Base-by-base conservation (phyloP, 1,284 basidiomycete species). In the Irpex sp. region DNA sequence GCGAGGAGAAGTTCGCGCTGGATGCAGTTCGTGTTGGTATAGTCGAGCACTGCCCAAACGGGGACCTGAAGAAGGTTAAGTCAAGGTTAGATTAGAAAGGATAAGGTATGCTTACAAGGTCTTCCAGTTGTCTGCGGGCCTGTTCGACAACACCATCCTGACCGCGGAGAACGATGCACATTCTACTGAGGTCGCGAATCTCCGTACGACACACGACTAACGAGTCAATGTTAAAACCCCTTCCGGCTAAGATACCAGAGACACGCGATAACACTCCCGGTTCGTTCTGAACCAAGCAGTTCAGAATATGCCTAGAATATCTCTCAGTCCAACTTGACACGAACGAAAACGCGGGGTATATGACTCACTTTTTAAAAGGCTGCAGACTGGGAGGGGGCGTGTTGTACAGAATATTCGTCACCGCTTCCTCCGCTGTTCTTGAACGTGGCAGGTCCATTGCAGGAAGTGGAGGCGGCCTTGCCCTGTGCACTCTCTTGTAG, bases 181-280 rank as follows among this genome's bases (percentile, higher is more conserved):
- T 99, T 58, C 97, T 86, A 78, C 92, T 95, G 51, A 99, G 82
- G 78, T 99, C 97, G 61, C 93, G 88, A 67, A 99, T 95, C 77
- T 99, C 97, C 52, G 97, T 99, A 62, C 93, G 87, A 77, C 97
- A 99, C 21, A 99, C 97, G 67, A 99, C 97, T 63, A 99, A 83
- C 18, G 96, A 98, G 78, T 99, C 97, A 71, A 96, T 98, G 82
- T 99, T 99, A 82, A 99, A 98, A 1, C 97, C 97, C 66, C 97
- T 83, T 48, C 94, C 97, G 21, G 97, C 97, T 35, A 99, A 84
- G 67, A 96, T 98, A 65, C 97, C 97, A 5, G 96, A 96, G 1
- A 99, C 96, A 67, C 97, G 90, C 21, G 96, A 98, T 19, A 99
- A 83, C 18, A 99, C 97, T 74, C 97, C 97, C 2, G 97, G 97